Percentiles rank a stretch among this genome's conserved stretches.
phyloP scores from a whole-genome alignment of 2,329 filamentous ascomycete genomes.

The Dactylellina haptotyla region DNA sequence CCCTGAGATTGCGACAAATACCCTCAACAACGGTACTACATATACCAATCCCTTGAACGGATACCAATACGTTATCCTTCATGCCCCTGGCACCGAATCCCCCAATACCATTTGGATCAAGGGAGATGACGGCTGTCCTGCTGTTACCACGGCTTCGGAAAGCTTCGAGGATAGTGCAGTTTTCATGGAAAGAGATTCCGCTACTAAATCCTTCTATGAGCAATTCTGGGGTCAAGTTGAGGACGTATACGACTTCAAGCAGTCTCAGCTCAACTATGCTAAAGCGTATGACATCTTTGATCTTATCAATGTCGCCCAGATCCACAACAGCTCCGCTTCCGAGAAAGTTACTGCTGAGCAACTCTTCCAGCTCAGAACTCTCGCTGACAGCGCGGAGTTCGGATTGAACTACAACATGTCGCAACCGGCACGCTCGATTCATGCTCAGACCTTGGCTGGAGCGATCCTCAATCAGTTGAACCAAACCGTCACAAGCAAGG shows the following conservation, averaged over 20 bases:
- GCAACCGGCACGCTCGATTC: slow-evolving; percentile 65
- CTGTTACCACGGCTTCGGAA: slow-evolving; percentile 68
- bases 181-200: slow-evolving; percentile 63
- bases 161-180: slow-evolving; percentile 68
- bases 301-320: slow-evolving; percentile 67
- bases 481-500: slow-evolving; percentile 62
- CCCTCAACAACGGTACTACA: slow-evolving; percentile 75
- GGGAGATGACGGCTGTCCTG: slow-evolving; percentile 68
- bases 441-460: slow-evolving; percentile 67
- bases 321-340: slow-evolving; percentile 64
- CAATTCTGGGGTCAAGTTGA: slow-evolving; percentile 66
- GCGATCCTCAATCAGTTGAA: slow-evolving; percentile 64
- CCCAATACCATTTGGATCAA: slow-evolving; percentile 71
- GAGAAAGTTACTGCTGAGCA: slow-evolving; percentile 67
- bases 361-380: slow-evolving; percentile 73
- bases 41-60: slow-evolving; percentile 77
- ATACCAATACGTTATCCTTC: slow-evolving; percentile 84
- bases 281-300: slow-evolving; percentile 69
- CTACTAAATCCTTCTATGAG: slow-evolving; percentile 66
- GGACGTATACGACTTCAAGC: slow-evolving; percentile 60
- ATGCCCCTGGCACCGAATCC: slow-evolving; percentile 69
- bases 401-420: slow-evolving; percentile 63
- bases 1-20: slow-evolving; percentile 66
- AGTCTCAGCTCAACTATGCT: slow-evolving; percentile 62
- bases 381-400: slow-evolving; percentile 83